A percentile compares a stretch with the other conserved stretches of the same genome.
phyloP scores from a whole-genome alignment of 305 asterid genomes.

The Solanum chacoense region DNA sequence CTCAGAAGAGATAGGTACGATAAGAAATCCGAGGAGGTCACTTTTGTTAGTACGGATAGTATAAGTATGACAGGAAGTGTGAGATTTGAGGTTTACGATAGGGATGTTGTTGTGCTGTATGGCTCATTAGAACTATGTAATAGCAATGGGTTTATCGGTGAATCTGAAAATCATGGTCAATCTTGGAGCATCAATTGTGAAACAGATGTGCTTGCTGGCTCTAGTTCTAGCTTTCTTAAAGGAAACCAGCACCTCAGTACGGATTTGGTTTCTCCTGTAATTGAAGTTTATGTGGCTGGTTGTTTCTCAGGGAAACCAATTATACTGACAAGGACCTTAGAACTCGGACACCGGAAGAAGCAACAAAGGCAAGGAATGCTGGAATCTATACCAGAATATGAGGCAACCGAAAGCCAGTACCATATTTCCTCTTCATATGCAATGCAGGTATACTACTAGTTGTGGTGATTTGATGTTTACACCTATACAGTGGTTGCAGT shows the following conservation, averaged over 20 bases:
- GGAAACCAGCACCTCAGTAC: conserved; percentile 16
- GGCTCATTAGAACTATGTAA: conserved; percentile 32
- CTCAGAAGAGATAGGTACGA: conserved; percentile 45
- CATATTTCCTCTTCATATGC: conserved; percentile 15
- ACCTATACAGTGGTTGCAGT: neutral
- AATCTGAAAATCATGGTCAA: conserved; percentile 23
- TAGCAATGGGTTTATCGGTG: conserved; percentile 18
- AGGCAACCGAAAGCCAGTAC: conserved; percentile 17
- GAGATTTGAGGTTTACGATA: conserved; percentile 43
- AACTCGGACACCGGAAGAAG: conserved; percentile 34
- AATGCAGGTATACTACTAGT: conserved; percentile 27
- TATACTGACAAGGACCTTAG: conserved; percentile 40
- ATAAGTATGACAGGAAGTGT: conserved; percentile 45
- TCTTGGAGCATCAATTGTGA: conserved; percentile 44
- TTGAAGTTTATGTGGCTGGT: conserved; percentile 62
- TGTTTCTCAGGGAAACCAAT: conserved; percentile 47
- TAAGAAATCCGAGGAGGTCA: conserved; percentile 44
- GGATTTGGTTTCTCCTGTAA: conserved; percentile 23
- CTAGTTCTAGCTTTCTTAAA: conserved; percentile 19
- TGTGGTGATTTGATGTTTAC: neutral
- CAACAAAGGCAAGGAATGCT: conserved; percentile 40
- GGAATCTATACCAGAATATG: conserved; percentile 52
- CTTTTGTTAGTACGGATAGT: conserved; percentile 55
- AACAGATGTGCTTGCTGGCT: conserved; percentile 11
- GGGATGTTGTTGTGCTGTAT: conserved; percentile 26